These are phyloP conservation scores for Mycena maculata DNA, from an alignment of 768 basidiomycete genomes.

Conservation along the genomic window DNA sequence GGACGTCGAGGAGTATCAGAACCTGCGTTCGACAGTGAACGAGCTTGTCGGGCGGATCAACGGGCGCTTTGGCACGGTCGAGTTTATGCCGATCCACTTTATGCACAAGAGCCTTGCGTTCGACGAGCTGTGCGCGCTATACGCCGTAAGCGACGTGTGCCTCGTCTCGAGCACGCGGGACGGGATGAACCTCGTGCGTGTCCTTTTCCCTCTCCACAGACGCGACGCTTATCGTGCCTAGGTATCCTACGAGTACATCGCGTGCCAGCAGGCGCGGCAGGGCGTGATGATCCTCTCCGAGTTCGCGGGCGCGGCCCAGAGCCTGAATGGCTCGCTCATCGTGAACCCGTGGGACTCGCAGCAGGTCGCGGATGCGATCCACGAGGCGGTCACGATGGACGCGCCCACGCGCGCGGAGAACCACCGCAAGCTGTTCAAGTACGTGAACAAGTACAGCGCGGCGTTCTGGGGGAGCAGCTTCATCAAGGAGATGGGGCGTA, in stretches of 20 bases:
- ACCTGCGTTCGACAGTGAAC: constrained; percentile 94
- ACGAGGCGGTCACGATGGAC: constrained; percentile 93
- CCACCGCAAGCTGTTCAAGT: constrained; percentile 95
- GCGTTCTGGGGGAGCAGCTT: constrained; percentile 94
- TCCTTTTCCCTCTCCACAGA: background rate
- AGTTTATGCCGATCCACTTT: constrained; percentile 99
- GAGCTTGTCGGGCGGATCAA: constrained; percentile 99
- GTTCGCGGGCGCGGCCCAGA: constrained; percentile 97
- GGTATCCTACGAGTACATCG: constrained; percentile 99
- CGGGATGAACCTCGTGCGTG: constrained; percentile 96
- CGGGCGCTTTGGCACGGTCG: constrained; percentile 97
- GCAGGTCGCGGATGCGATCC: constrained; percentile 96
- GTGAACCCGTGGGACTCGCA: constrained; percentile 99
- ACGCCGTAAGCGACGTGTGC: constrained; percentile 96
- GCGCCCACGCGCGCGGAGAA: constrained; percentile 87
- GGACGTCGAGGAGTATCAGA: constrained; percentile 99
- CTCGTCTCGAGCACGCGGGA: constrained; percentile 95
- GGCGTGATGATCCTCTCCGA: constrained; percentile 99
- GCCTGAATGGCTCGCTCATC: constrained; percentile 93
- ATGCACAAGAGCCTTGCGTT: constrained; percentile 96
- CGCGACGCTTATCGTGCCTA: constrained; percentile 46
- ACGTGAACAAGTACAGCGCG: constrained; percentile 94
- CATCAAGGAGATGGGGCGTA: constrained; percentile 83
- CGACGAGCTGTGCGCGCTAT: constrained; percentile 97
- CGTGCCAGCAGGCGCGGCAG: constrained; percentile 91